A percentile compares a stretch with the other conserved stretches of the same genome.
phyloP scores from a whole-genome alignment of 2,329 filamentous ascomycete genomes.

The Colletotrichum sidae region DNA sequence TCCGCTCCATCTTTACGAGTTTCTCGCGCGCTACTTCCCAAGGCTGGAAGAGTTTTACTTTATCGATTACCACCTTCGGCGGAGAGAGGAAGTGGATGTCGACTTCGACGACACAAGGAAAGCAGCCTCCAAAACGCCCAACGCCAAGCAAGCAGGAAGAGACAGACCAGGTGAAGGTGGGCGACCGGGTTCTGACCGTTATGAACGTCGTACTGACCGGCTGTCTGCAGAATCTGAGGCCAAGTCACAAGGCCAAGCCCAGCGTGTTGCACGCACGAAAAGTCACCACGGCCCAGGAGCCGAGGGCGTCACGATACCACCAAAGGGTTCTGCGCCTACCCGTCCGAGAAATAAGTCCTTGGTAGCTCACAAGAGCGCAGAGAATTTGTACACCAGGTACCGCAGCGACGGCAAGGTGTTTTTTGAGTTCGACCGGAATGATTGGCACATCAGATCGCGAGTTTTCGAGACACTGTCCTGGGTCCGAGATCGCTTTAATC shows the following conservation, averaged over 20 bases:
- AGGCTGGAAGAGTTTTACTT: conserved; percentile 58
- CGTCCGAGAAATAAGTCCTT: neutral
- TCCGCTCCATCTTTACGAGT: conserved; percentile 57
- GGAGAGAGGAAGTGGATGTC: conserved; percentile 35
- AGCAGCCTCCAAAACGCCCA: neutral
- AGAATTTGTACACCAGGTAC: conserved; percentile 32
- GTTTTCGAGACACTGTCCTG: conserved; percentile 52
- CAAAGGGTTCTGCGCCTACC: too few relatives aligned
- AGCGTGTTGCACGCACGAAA: too few relatives aligned
- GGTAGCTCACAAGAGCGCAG: neutral
- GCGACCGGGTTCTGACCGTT: too few relatives aligned
- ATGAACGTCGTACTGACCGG: too few relatives aligned
- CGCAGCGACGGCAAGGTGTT: conserved; percentile 44
- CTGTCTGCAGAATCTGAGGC: too few relatives aligned
- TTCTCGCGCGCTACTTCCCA: conserved; percentile 54
- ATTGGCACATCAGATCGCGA: conserved; percentile 50
- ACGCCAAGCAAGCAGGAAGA: neutral
- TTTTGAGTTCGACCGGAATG: conserved; percentile 47
- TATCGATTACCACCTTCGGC: conserved; percentile 56
- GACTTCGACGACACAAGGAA: conserved; percentile 17
- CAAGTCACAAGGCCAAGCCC: too few relatives aligned
- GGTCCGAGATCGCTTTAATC: conserved; percentile 52
- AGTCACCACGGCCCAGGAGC: too few relatives aligned
- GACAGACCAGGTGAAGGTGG: neutral
- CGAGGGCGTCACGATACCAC: too few relatives aligned